Evolutionary conservation across 1,139 yeast species (phyloP).

Genomic region (Eremothecium coryli): DNA sequence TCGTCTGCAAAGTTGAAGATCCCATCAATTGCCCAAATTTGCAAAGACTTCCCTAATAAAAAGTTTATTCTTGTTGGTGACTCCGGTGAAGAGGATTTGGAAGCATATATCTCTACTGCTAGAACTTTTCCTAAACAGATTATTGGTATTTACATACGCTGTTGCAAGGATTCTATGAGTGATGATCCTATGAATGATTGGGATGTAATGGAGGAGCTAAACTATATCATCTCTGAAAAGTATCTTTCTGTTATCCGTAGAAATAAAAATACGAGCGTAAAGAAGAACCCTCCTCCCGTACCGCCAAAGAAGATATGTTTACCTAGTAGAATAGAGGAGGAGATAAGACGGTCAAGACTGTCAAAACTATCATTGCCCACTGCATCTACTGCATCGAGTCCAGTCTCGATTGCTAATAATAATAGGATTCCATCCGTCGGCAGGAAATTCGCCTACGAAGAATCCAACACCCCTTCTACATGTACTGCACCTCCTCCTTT

Average conservation of each 20-base stretch:
- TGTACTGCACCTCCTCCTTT: constrained; percentile 19
- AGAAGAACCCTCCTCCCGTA: constrained; percentile 13
- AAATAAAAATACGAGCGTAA: not conserved
- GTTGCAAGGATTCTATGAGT: constrained; percentile 62
- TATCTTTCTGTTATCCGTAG: constrained; percentile 9
- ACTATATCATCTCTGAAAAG: constrained; percentile 22
- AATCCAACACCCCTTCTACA: not conserved
- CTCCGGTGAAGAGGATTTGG: constrained; percentile 91
- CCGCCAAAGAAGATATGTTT: constrained; percentile 14
- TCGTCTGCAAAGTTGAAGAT: constrained; percentile 79
- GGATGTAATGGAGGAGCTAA: constrained; percentile 25
- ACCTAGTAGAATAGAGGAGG: constrained; percentile 11
- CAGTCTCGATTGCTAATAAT: constrained; percentile 10
- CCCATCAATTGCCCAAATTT: constrained; percentile 51
- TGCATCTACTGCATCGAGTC: constrained; percentile 7
- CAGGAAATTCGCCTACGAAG: not conserved
- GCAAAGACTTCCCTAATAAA: constrained; percentile 66
- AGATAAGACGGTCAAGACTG: constrained; percentile 11
- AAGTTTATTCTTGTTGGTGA: constrained; percentile 84
- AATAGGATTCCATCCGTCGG: constrained; percentile 7
- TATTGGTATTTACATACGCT: constrained; percentile 69
- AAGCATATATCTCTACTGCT: constrained; percentile 76
- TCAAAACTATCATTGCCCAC: not conserved
- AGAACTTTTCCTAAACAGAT: constrained; percentile 51
- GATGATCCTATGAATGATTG: constrained; percentile 37